Percentiles rank a stretch among this genome's conserved stretches.
Conservation (phyloP, 805 yeast genomes). For the Myxozyma vanderwaltii region DNA sequence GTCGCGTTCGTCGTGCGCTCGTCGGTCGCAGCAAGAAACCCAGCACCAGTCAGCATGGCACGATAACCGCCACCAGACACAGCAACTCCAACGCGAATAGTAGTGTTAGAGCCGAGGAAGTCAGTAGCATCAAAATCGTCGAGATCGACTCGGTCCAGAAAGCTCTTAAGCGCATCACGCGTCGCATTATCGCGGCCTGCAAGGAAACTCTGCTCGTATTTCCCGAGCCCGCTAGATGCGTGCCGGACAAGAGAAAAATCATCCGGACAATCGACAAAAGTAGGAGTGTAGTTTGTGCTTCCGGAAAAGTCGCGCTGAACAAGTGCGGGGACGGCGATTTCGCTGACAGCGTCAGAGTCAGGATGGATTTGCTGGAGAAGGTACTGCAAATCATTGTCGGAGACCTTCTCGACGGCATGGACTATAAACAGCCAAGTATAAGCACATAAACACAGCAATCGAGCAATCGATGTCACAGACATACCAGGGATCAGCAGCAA, state of each 20-base stretch:
- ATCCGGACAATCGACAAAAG: constrained; percentile 9
- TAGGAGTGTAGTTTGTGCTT: constrained; percentile 4
- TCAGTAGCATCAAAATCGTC: constrained; percentile 50
- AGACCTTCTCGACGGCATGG: background rate
- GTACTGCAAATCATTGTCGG: constrained; percentile 2
- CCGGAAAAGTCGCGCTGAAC: background rate
- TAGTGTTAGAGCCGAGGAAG: constrained; percentile 36
- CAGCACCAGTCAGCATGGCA: constrained; percentile 84
- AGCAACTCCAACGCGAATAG: constrained; percentile 47
- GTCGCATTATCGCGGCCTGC: constrained; percentile 24
- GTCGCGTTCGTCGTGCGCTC: constrained; percentile 61
- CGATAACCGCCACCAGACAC: constrained; percentile 91
- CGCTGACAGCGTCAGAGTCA: background rate
- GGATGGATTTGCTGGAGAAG: background rate
- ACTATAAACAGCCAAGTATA: no score
- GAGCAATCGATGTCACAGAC: no score
- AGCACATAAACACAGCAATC: no score
- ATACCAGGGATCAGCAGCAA: no score
- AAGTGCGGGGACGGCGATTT: background rate
- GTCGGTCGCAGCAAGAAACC: constrained; percentile 77
- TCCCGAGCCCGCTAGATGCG: constrained; percentile 14
- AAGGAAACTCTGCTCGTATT: constrained; percentile 36
- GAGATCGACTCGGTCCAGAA: constrained; percentile 51
- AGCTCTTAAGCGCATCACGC: constrained; percentile 44
- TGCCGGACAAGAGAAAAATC: constrained; percentile 18